phyloP scores from a whole-genome alignment of 2,329 filamentous ascomycete genomes.

The Fusarium caatingaense region DNA sequence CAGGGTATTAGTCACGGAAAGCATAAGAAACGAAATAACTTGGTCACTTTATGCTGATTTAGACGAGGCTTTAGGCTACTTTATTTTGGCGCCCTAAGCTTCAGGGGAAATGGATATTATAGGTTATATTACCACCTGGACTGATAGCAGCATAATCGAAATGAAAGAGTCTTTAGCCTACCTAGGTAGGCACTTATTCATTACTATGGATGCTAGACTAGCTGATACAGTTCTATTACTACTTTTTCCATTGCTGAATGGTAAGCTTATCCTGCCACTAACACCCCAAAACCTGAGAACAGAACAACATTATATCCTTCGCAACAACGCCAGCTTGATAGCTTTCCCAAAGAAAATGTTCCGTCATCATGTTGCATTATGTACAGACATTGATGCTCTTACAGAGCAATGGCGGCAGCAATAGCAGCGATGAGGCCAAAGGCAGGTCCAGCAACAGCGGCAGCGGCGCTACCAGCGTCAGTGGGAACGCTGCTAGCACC shows the following conservation, averaged over 20 bases:
- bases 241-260: conserved; percentile 22
- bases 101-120: no score
- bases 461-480: conserved; percentile 33
- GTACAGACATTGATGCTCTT: conserved; percentile 25
- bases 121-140: no score
- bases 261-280: conserved; percentile 3
- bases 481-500: conserved; percentile 26
- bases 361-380: neutral
- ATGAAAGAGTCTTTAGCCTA: neutral
- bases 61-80: no score
- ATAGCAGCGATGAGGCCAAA: conserved; percentile 49
- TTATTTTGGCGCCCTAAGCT: no score
- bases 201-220: conserved; percentile 14
- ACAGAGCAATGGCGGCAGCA: conserved; percentile 50
- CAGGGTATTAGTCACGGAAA: neutral
- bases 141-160: no score
- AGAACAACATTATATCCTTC: conserved; percentile 20
- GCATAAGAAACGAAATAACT: neutral
- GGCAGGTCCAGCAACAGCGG: conserved; percentile 43
- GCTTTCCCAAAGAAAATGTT: neutral
- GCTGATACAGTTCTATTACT: conserved; percentile 31
- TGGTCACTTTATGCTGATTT: neutral
- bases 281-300: conserved; percentile 2
- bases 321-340: conserved; percentile 3
- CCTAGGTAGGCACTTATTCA: conserved; percentile 9